Conservation (phyloP, 1,139 yeast genomes). For the Meyerozyma smithsonii region DNA sequence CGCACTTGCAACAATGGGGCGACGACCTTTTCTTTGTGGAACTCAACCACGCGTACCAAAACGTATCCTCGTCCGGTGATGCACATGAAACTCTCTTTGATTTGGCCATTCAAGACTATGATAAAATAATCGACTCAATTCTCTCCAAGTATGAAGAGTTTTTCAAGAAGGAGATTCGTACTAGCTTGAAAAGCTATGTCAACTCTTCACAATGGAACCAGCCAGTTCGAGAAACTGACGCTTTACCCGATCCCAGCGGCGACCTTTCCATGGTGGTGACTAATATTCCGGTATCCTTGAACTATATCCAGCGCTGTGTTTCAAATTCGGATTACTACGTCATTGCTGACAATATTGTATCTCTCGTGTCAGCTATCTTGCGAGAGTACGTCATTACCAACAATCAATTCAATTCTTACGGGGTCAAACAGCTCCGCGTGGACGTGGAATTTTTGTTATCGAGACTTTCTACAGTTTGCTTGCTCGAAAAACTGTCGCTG, state of each 20-base stretch:
- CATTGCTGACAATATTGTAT: slow-evolving; percentile 35
- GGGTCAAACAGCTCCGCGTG: slow-evolving; percentile 50
- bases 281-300: slow-evolving; percentile 32
- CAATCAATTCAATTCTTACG: slow-evolving; percentile 54
- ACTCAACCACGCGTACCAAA: slow-evolving; percentile 48
- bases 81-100: slow-evolving; percentile 49
- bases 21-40: slow-evolving; percentile 62
- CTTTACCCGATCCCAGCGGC: slow-evolving; percentile 21
- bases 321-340: slow-evolving; percentile 26
- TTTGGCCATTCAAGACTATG: slow-evolving; percentile 45
- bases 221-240: slow-evolving; percentile 10
- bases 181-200: slow-evolving; percentile 49
- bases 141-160: slow-evolving; percentile 38
- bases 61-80: slow-evolving; percentile 14
- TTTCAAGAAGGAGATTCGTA: slow-evolving; percentile 47
- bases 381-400: slow-evolving; percentile 59
- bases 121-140: slow-evolving; percentile 32
- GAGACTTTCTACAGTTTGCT: slow-evolving; percentile 24
- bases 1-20: slow-evolving; percentile 58
- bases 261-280: slow-evolving; percentile 33
- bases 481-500: slow-evolving; percentile 10
- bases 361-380: slow-evolving; percentile 44
- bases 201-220: slow-evolving; percentile 35
- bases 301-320: slow-evolving; percentile 26
- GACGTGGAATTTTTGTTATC: slow-evolving; percentile 50